Conservation (phyloP, 352 stramenopile species). For the Pythium vanterpoolii region DNA sequence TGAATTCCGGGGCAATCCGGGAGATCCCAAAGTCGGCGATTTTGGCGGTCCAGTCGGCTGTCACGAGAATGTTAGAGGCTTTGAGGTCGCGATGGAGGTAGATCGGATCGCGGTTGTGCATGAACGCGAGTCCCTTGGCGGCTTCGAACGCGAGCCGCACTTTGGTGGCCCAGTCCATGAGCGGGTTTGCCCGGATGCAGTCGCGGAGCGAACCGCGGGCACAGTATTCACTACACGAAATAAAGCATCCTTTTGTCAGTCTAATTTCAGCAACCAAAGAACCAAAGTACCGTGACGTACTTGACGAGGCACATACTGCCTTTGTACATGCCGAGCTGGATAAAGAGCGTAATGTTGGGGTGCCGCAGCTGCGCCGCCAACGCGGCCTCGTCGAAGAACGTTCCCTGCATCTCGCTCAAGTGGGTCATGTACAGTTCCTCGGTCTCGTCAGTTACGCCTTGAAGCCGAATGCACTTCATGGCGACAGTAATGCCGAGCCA, state of each 20-base stretch:
- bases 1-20: constrained; percentile 68
- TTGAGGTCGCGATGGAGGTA: constrained; percentile 77
- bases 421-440: constrained; percentile 70
- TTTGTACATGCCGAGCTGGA: constrained; percentile 63
- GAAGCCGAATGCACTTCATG: constrained; percentile 68
- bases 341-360: constrained; percentile 77
- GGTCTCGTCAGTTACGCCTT: constrained; percentile 35
- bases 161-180: constrained; percentile 68
- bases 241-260: constrained; percentile 15
- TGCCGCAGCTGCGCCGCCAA: constrained; percentile 61
- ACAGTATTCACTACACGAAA: constrained; percentile 53
- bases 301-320: constrained; percentile 70
- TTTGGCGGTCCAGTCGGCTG: constrained; percentile 68
- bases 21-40: constrained; percentile 74
- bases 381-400: constrained; percentile 65
- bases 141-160: constrained; percentile 64
- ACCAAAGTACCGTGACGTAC: constrained; percentile 27
- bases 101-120: constrained; percentile 73
- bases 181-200: constrained; percentile 50
- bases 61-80: constrained; percentile 73
- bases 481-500: constrained; percentile 74
- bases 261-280: neutral
- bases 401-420: constrained; percentile 50
- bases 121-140: constrained; percentile 71
- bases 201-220: constrained; percentile 58